A percentile compares a stretch with the other conserved stretches of the same genome.
These are phyloP conservation scores for Gloeophyllum trabeum DNA, from an alignment of 768 basidiomycete species.

Conservation along the genomic window DNA sequence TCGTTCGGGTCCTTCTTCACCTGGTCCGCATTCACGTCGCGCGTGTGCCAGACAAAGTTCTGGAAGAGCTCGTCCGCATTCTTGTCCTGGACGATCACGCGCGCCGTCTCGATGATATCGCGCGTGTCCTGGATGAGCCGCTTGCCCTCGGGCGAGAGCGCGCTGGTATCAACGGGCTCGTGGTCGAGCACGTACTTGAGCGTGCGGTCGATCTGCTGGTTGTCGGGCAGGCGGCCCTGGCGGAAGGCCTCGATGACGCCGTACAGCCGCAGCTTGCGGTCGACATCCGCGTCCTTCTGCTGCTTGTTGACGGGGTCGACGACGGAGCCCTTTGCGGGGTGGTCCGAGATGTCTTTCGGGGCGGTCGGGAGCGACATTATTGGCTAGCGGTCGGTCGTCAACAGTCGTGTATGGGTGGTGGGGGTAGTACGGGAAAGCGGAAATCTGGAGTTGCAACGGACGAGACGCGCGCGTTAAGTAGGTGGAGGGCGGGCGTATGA, in stretches of 20 bases:
- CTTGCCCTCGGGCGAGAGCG: conserved; percentile 69
- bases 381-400: background rate
- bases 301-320: conserved; percentile 52
- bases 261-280: conserved; percentile 75
- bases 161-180: conserved; percentile 46
- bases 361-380: conserved; percentile 69
- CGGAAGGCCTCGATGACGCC: conserved; percentile 76
- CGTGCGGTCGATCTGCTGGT: conserved; percentile 66
- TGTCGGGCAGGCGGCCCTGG: conserved; percentile 68
- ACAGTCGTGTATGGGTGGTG: background rate
- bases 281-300: conserved; percentile 60
- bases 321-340: conserved; percentile 50
- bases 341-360: conserved; percentile 45
- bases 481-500: background rate
- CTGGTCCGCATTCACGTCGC: conserved; percentile 34
- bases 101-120: conserved; percentile 68
- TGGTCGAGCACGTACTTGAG: conserved; percentile 52
- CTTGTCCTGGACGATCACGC: conserved; percentile 68
- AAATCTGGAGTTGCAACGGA: background rate
- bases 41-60: conserved; percentile 78
- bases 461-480: background rate
- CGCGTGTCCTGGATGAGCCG: conserved; percentile 68
- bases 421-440: background rate
- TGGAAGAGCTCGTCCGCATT: conserved; percentile 89
- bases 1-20: conserved; percentile 29